Base-by-base conservation (phyloP, 148 eudicot species). In the Rhododendron williamsianum region DNA sequence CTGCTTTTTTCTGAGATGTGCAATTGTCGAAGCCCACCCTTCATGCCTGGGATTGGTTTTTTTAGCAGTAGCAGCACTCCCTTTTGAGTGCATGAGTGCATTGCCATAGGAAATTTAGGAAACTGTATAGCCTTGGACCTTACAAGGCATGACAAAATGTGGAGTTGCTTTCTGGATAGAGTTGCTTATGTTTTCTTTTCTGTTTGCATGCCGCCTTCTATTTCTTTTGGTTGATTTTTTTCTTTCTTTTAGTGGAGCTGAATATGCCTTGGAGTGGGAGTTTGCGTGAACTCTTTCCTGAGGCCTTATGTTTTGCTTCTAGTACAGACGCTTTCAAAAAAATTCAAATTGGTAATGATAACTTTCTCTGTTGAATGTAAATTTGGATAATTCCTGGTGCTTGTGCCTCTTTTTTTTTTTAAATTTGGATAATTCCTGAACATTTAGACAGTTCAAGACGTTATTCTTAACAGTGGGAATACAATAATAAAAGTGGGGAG, bases 1-100 rank as follows among this genome's bases (percentile, higher is more conserved):
- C 89, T 35, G 89, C 93, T 82, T 96, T 94, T 83, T 91, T 94
- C 85, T 95, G 88, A 91, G 72, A 58, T 38, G 56, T 18, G 72
- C 58, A 27, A 4, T 23, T 15, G 45, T 74, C 54, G n/a, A 25
- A 27, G 63, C 25, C 12, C 41, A 27, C 54, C 79, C 78, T 56
- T 33, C 52, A 23, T 18, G 25, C 51, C 83, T 45, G 69, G 83
- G 52, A 83, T 54, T 80, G 80, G 79, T 19, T 11, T 67, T 67
- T 36, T 74, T 83, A 3, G 35, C 35, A 11, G 87, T 80, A 54
- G 80, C 81, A 78, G 71, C 82, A 25, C 82, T 52, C 81, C 58
- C 33, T 82, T 86, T 76, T 33, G 74, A 19, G 51, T 77, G 85
- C 77, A 74, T 58, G 65, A 71, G 18, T 71, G 76, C 19, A 71